phyloP scores from a whole-genome alignment of 768 basidiomycete genomes.

The Termitomyces sp. region DNA sequence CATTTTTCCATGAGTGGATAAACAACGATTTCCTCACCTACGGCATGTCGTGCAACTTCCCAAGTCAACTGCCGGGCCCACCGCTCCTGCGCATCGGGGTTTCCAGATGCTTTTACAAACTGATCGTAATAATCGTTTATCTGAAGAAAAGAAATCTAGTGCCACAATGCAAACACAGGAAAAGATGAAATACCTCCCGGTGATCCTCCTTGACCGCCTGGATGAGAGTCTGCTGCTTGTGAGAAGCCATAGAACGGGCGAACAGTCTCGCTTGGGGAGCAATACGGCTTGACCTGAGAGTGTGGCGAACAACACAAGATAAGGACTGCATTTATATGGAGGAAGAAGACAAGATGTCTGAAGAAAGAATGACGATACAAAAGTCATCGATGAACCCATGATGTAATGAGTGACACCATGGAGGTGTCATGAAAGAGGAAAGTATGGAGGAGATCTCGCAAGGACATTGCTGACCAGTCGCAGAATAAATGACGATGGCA shows the following conservation, averaged over 20 bases:
- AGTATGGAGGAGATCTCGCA: neutral
- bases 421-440: neutral
- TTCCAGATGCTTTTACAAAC: slow-evolving; percentile 34
- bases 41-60: slow-evolving; percentile 58
- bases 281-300: neutral
- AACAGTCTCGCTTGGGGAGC: neutral
- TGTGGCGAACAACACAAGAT: neutral
- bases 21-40: slow-evolving; percentile 57
- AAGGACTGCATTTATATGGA: neutral
- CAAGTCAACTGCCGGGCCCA: slow-evolving; percentile 54
- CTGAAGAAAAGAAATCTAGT: slow-evolving; percentile 20
- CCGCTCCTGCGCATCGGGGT: slow-evolving; percentile 41
- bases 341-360: neutral
- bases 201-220: slow-evolving; percentile 44
- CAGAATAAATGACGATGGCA: neutral
- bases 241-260: slow-evolving; percentile 12
- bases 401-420: neutral
- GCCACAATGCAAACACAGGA: neutral
- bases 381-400: neutral
- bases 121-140: slow-evolving; percentile 53
- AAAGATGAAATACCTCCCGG: slow-evolving; percentile 30
- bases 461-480: neutral
- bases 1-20: slow-evolving; percentile 58
- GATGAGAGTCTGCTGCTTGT: slow-evolving; percentile 25
- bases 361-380: neutral